These are phyloP conservation scores for Chaetomiaceae sp. DNA, from an alignment of 2,329 filamentous ascomycete species.

Conservation along the genomic window DNA sequence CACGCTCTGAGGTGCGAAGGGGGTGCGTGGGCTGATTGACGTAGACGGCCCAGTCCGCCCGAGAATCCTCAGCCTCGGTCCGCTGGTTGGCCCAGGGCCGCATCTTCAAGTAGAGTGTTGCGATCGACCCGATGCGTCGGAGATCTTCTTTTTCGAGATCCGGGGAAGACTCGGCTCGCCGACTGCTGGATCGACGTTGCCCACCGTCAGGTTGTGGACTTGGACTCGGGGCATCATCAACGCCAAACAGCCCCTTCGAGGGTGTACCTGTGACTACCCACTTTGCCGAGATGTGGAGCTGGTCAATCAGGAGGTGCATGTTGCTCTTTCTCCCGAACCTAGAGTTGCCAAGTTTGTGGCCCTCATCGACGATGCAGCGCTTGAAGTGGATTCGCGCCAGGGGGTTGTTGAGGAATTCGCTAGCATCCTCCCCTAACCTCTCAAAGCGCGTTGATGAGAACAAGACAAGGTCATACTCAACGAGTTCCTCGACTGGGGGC, in stretches of 20 bases:
- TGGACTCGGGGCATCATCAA: slow-evolving; percentile 40
- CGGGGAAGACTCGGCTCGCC: slow-evolving; percentile 34
- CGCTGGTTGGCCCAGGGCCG: slow-evolving; percentile 70
- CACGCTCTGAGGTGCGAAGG: slow-evolving; percentile 49
- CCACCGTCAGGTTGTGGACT: slow-evolving; percentile 10
- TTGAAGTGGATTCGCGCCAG: slow-evolving; percentile 75
- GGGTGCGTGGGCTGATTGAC: slow-evolving; percentile 56
- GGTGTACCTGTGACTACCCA: slow-evolving; percentile 94
- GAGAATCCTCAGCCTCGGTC: slow-evolving; percentile 48
- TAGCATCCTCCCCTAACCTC: slow-evolving; percentile 44
- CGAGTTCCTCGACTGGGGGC: slow-evolving; percentile 53
- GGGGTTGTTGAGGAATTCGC: slow-evolving; percentile 46
- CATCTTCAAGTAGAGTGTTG: slow-evolving; percentile 67
- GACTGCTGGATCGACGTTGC: not conserved
- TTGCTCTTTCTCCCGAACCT: slow-evolving; percentile 51
- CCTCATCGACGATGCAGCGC: slow-evolving; percentile 86
- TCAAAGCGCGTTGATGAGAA: slow-evolving; percentile 74
- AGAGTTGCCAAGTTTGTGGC: slow-evolving; percentile 73
- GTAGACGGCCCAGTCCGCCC: slow-evolving; percentile 68
- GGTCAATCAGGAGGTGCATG: slow-evolving; percentile 47
- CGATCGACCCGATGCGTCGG: slow-evolving; percentile 59
- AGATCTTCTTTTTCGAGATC: slow-evolving; percentile 59
- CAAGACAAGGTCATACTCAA: slow-evolving; percentile 69
- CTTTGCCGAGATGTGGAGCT: slow-evolving; percentile 61
- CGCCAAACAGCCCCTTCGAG: slow-evolving; percentile 73